phyloP scores from a whole-genome alignment of 352 stramenopile species.

The Halophytophthora batemanensis region DNA sequence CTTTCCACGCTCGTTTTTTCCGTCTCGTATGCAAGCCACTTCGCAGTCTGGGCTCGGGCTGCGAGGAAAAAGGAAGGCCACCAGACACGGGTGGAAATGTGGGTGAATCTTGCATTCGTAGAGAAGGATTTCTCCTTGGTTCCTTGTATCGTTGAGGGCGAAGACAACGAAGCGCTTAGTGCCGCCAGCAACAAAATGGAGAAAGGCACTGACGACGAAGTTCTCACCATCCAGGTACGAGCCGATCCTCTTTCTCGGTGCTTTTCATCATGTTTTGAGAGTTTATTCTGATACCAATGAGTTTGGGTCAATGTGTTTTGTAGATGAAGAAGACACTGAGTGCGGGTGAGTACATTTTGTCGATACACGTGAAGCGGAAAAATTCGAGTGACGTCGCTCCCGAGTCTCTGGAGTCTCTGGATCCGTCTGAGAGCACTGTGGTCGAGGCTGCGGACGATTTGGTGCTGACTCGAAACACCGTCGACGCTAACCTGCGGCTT shows the following conservation, averaged over 20 bases:
- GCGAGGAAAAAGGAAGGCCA: neutral
- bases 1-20: constrained; percentile 19
- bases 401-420: no score
- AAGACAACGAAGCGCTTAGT: neutral
- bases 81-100: constrained; percentile 4
- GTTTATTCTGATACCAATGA: neutral
- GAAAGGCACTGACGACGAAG: neutral
- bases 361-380: constrained; percentile 11
- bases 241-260: no score
- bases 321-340: constrained; percentile 29
- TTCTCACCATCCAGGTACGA: constrained; percentile 16
- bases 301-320: neutral
- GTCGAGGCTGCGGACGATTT: neutral
- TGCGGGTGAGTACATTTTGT: constrained; percentile 43
- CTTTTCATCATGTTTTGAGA: neutral
- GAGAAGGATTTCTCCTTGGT: constrained; percentile 23
- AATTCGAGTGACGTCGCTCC: constrained; percentile 2
- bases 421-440: constrained; percentile 1
- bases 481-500: constrained; percentile 35
- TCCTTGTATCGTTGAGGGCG: neutral
- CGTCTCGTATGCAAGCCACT: constrained; percentile 4
- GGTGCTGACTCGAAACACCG: constrained; percentile 7
- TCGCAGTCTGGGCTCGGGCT: neutral
- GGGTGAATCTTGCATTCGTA: constrained; percentile 17
- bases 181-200: neutral